Evolutionary conservation across 139 green algal species (phyloP), one percentile per base, ranked within the genome.

Genomic region (Monoraphidium neglectum): DNA sequence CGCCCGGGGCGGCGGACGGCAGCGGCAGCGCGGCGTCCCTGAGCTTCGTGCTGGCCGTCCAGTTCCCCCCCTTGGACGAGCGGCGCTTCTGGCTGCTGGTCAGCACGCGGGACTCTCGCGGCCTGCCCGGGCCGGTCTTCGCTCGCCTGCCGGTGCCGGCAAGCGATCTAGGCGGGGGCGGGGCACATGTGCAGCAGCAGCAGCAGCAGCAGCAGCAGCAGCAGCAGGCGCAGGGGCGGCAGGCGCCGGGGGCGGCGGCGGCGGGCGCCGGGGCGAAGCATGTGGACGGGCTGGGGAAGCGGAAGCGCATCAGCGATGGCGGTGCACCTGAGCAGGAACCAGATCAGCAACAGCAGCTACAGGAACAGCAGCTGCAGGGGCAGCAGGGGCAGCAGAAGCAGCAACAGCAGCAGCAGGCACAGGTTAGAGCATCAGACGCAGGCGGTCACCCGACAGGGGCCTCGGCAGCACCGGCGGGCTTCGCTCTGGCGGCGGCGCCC

Each of bases 71-170:
- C 10, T 10, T 65, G 6, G n/a, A 65, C 23, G 61, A 47, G 2
- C 62, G 73, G 21, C 49, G 73, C 30, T 51, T 73, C 43, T 73
- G 62, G 37, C 24, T 79, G 47, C 62, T 68, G 47, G 26, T 79
- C 21, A 32, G 43, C 35, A n/a, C 64, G 62, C 72, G 63, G 21
- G 36, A 79, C 61, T 28, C 16, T 3, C 62, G 66, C 35, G 73
- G 73, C 2, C 33, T 79, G 33, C 35, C 49, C 40, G 73, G 73
- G 13, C 62, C 73, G 21, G 63, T 73, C 24, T n/a, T 79, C 16
- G 35, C 49, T 26, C 57, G 35, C 3, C 1, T 79, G 4, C 12
- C 33, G 13, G 33, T 79, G 46, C 63, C 72, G 16, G 61, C 46
- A 8, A 12, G 8, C 43, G 6, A 46, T 36, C 12, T 77, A 59